A percentile compares a stretch with the other conserved stretches of the same genome.
Evolutionary conservation across 257 asterid genomes (phyloP).

Genomic region (Plantago major): DNA sequence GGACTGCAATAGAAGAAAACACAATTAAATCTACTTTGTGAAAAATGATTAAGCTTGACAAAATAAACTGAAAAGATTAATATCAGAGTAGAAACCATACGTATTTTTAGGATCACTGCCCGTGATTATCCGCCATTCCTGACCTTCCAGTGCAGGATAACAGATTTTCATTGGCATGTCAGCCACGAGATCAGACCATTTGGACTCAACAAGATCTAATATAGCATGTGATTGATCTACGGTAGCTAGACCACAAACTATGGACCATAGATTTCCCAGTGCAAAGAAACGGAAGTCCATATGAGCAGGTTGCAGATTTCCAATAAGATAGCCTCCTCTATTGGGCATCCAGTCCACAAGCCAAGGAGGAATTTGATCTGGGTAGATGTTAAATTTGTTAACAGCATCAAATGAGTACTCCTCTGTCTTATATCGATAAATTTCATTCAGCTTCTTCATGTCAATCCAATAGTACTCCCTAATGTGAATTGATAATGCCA

Average conservation of each 20-base stretch:
- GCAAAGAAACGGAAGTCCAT: constrained; percentile 87
- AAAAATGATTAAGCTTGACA: constrained; percentile 2
- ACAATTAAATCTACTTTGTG: not conserved
- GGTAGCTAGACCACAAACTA: constrained; percentile 62
- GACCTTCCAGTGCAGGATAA: constrained; percentile 72
- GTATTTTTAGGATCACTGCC: constrained; percentile 88
- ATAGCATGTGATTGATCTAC: constrained; percentile 68
- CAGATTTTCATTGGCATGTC: constrained; percentile 77
- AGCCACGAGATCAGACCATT: constrained; percentile 76
- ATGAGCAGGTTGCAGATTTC: constrained; percentile 85
- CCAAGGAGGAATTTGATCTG: constrained; percentile 88
- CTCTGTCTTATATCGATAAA: constrained; percentile 73
- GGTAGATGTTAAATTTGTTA: constrained; percentile 79
- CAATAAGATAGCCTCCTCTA: constrained; percentile 68
- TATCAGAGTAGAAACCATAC: constrained; percentile 27
- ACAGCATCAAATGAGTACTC: constrained; percentile 80
- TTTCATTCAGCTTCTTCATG: constrained; percentile 66
- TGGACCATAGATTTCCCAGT: constrained; percentile 75
- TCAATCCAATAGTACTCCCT: constrained; percentile 80
- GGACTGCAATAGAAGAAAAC: constrained; percentile 48
- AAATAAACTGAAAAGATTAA: not conserved
- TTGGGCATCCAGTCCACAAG: constrained; percentile 81
- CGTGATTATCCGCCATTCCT: constrained; percentile 75
- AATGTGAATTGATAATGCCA: constrained; percentile 78
- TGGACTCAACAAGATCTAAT: constrained; percentile 62